phyloP scores from a whole-genome alignment of 768 basidiomycete genomes.

The Dentipellis sp. region DNA sequence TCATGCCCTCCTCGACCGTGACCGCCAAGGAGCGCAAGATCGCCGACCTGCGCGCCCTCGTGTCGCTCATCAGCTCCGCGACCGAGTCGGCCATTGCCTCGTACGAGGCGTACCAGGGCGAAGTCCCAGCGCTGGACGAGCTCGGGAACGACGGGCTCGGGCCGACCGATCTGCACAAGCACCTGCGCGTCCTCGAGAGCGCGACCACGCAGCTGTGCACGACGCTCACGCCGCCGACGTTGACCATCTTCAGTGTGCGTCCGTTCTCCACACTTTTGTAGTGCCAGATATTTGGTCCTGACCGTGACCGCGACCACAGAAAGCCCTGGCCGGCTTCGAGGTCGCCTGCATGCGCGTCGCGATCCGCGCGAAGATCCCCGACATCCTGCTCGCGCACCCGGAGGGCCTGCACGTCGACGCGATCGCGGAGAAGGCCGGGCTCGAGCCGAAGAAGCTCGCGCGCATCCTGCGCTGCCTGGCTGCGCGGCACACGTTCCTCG shows the following conservation, averaged over 20 bases:
- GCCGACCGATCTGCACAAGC: background rate
- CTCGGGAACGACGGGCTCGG: background rate
- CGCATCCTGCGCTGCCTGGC: slow-evolving; percentile 31
- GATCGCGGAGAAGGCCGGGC: slow-evolving; percentile 21
- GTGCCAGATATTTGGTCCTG: background rate
- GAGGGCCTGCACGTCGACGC: slow-evolving; percentile 29
- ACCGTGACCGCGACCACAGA: background rate
- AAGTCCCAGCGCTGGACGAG: background rate
- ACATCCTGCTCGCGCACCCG: slow-evolving; percentile 27
- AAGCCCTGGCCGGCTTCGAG: background rate
- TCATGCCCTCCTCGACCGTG: too few species aligned
- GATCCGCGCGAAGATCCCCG: slow-evolving; percentile 26
- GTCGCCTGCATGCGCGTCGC: slow-evolving; percentile 26
- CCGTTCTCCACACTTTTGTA: too few species aligned
- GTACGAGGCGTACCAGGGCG: background rate
- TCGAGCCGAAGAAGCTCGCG: slow-evolving; percentile 27
- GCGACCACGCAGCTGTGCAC: slow-evolving; percentile 17
- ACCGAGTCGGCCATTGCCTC: background rate
- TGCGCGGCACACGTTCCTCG: slow-evolving; percentile 31
- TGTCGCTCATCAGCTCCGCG: background rate
- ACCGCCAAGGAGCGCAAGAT: background rate
- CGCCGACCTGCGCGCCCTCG: background rate
- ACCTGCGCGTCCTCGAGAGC: slow-evolving; percentile 13
- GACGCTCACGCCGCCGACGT: slow-evolving; percentile 12
- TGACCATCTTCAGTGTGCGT: slow-evolving; percentile 13